phyloP scores from a whole-genome alignment of 495 filamentous ascomycete genomes.

The Cenococcum geophilum region DNA sequence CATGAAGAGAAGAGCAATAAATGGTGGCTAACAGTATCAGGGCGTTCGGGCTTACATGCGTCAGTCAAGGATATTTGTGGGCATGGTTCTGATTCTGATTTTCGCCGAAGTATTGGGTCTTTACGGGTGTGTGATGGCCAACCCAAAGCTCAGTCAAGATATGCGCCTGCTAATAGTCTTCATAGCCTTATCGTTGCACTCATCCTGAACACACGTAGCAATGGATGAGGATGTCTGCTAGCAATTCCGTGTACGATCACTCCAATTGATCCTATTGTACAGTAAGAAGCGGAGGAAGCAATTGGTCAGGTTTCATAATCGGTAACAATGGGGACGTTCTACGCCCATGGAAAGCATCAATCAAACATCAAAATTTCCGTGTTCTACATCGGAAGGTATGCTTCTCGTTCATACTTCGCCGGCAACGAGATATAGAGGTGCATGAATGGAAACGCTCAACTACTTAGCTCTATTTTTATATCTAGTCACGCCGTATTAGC shows the following conservation, averaged over 20 bases:
- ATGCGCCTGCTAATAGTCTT: slow-evolving; percentile 4
- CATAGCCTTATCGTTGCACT: slow-evolving; percentile 41
- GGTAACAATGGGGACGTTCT: neutral
- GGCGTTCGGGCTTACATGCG: slow-evolving; percentile 93
- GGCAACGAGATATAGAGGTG: neutral
- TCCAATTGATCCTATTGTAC: neutral
- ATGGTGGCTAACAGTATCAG: slow-evolving; percentile 39
- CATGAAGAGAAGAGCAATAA: neutral
- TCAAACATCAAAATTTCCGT: neutral
- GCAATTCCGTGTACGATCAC: neutral
- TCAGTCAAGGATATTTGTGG: slow-evolving; percentile 91
- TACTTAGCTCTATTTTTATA: neutral
- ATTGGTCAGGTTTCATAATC: neutral
- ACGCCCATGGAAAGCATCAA: neutral
- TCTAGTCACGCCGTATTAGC: neutral
- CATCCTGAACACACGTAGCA: slow-evolving; percentile 41
- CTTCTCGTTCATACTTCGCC: neutral
- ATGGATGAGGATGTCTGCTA: slow-evolving; percentile 14
- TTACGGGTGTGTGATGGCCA: slow-evolving; percentile 66
- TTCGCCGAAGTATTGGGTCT: slow-evolving; percentile 96
- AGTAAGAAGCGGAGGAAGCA: neutral
- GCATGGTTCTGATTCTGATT: slow-evolving; percentile 98
- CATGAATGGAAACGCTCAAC: neutral
- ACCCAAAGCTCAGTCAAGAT: neutral
- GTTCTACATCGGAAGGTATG: neutral